Conservation (phyloP, 2,329 filamentous ascomycete genomes). For the Exophiala xenobiotica region DNA sequence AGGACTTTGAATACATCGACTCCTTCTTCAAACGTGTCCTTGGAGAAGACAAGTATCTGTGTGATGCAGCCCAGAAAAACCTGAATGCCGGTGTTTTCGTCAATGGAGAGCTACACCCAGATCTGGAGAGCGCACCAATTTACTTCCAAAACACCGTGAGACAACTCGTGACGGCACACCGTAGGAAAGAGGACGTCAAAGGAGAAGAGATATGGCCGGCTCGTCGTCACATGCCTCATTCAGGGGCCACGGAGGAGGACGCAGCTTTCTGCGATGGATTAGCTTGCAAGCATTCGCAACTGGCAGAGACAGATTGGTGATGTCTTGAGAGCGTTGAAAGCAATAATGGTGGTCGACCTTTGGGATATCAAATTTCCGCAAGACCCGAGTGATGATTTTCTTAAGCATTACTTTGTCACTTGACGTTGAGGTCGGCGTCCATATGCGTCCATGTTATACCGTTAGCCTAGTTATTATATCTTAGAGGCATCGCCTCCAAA, state of each 20-base stretch:
- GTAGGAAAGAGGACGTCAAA: slow-evolving; percentile 46
- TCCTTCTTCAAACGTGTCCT: slow-evolving; percentile 63
- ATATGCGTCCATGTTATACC: too few relatives aligned
- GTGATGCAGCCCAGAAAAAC: slow-evolving; percentile 58
- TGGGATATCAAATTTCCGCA: too few relatives aligned
- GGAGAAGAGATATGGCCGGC: slow-evolving; percentile 55
- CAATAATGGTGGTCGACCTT: not conserved
- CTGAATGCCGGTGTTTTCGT: slow-evolving; percentile 60
- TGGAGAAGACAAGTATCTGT: slow-evolving; percentile 64
- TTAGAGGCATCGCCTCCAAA: too few relatives aligned
- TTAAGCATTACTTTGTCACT: not conserved
- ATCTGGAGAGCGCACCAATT: slow-evolving; percentile 57
- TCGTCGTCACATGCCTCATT: slow-evolving; percentile 6
- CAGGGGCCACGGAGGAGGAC: slow-evolving; percentile 1
- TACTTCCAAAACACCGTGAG: slow-evolving; percentile 56
- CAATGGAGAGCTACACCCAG: slow-evolving; percentile 61
- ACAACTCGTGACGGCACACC: slow-evolving; percentile 49
- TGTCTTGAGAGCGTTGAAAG: not conserved
- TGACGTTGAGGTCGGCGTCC: too few relatives aligned
- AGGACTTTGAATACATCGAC: slow-evolving; percentile 58
- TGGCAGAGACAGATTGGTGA: not conserved
- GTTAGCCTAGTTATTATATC: too few relatives aligned
- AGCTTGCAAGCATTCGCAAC: slow-evolving; percentile 6
- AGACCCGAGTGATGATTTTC: too few relatives aligned
- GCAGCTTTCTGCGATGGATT: slow-evolving; percentile 17